phyloP scores from a whole-genome alignment of 1,284 basidiomycete species.

The Naganishia sp. region DNA sequence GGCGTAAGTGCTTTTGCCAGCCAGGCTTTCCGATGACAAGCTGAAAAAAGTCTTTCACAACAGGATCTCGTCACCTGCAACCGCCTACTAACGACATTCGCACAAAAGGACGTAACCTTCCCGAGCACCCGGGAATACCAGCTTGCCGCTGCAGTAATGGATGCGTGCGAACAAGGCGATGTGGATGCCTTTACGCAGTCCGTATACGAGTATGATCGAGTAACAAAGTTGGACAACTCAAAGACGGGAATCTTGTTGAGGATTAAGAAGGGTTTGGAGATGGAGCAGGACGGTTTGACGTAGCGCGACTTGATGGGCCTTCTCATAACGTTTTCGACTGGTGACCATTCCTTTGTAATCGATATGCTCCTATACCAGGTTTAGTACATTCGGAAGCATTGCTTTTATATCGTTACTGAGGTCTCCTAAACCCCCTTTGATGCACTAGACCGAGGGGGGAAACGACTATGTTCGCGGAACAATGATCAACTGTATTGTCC shows the following conservation, averaged over 20 bases:
- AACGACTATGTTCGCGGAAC: no score
- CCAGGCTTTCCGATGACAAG: slow-evolving; percentile 15
- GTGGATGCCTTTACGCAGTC: slow-evolving; percentile 68
- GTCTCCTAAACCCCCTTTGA: no score
- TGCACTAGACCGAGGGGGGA: no score
- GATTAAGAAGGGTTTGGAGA: slow-evolving; percentile 78
- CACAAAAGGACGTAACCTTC: slow-evolving; percentile 74
- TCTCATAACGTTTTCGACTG: background rate
- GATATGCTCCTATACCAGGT: background rate
- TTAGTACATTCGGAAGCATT: no score
- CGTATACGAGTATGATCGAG: slow-evolving; percentile 80
- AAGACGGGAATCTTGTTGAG: slow-evolving; percentile 85
- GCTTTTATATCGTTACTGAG: no score
- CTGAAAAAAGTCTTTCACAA: slow-evolving; percentile 9
- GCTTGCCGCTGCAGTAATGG: slow-evolving; percentile 73
- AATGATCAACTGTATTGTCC: no score
- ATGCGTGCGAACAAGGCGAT: slow-evolving; percentile 78
- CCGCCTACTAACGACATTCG: slow-evolving; percentile 74
- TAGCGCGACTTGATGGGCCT: slow-evolving; percentile 36
- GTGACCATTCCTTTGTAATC: background rate
- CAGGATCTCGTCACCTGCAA: slow-evolving; percentile 84
- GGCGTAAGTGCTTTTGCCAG: slow-evolving; percentile 60
- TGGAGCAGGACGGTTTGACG: slow-evolving; percentile 58
- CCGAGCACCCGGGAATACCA: slow-evolving; percentile 83
- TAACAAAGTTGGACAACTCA: slow-evolving; percentile 90